phyloP scores from a whole-genome alignment of 2,329 filamentous ascomycete species.

The Ophiostoma populinum region DNA sequence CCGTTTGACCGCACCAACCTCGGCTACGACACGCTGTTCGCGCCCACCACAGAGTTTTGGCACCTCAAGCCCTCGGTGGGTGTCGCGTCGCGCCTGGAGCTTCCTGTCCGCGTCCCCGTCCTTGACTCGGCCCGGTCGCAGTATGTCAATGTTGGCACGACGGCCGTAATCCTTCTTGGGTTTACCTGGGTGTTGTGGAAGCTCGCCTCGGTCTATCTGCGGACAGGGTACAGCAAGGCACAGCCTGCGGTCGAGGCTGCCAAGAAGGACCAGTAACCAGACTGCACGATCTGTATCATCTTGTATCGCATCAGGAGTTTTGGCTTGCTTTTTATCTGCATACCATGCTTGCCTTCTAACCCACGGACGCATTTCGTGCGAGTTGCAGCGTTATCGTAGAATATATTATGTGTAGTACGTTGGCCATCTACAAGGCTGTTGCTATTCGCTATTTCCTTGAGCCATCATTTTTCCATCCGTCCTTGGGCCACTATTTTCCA shows the following conservation, averaged over 20 bases:
- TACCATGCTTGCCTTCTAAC: too few species aligned
- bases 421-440: too few species aligned
- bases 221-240: slow-evolving; percentile 17
- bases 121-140: slow-evolving; percentile 33
- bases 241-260: slow-evolving; percentile 11
- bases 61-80: slow-evolving; percentile 43
- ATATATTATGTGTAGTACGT: too few species aligned
- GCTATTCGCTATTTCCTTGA: too few species aligned
- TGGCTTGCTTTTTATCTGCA: too few species aligned
- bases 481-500: too few species aligned
- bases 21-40: slow-evolving; percentile 75
- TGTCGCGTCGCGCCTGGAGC: slow-evolving; percentile 24
- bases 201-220: slow-evolving; percentile 24
- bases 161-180: slow-evolving; percentile 40
- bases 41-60: slow-evolving; percentile 66
- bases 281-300: too few species aligned
- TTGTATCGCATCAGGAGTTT: too few species aligned
- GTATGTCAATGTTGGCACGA: slow-evolving; percentile 38
- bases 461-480: too few species aligned
- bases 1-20: slow-evolving; percentile 74
- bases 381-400: too few species aligned
- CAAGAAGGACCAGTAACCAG: slow-evolving; percentile 10
- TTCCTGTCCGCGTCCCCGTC: slow-evolving; percentile 45
- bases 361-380: too few species aligned
- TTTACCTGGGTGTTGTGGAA: slow-evolving; percentile 55